phyloP scores from a whole-genome alignment of 192 early-diverging fungal genomes.

The Backusella australiensis region DNA sequence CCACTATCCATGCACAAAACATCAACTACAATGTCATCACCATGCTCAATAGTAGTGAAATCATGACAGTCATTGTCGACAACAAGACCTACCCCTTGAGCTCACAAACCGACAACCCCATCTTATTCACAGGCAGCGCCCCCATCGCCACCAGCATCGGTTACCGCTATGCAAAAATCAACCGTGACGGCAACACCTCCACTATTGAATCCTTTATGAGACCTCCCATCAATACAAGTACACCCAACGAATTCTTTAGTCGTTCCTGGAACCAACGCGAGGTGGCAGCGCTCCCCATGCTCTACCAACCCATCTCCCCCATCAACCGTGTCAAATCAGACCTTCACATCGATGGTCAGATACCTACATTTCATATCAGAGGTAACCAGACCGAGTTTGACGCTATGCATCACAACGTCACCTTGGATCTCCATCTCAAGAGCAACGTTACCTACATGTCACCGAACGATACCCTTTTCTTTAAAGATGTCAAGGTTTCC shows the following conservation, averaged over 20 bases:
- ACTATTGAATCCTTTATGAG: neutral
- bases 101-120: neutral
- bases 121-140: neutral
- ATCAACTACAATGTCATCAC: neutral
- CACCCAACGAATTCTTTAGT: constrained; percentile 7
- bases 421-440: neutral
- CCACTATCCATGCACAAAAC: neutral
- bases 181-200: neutral
- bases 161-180: neutral
- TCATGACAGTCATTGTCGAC: neutral
- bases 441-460: neutral
- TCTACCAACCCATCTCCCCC: neutral
- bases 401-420: neutral
- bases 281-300: neutral
- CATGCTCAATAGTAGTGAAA: neutral
- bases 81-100: neutral
- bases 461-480: neutral
- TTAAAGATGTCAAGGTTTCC: neutral
- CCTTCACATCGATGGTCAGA: neutral
- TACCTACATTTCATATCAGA: neutral
- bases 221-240: neutral
- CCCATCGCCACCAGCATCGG: neutral
- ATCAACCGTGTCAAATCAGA: neutral
- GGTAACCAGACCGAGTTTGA: neutral
- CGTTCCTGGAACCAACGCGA: constrained; percentile 11